Conservation (phyloP, 768 basidiomycete genomes). For the Russula griseocarnosa region DNA sequence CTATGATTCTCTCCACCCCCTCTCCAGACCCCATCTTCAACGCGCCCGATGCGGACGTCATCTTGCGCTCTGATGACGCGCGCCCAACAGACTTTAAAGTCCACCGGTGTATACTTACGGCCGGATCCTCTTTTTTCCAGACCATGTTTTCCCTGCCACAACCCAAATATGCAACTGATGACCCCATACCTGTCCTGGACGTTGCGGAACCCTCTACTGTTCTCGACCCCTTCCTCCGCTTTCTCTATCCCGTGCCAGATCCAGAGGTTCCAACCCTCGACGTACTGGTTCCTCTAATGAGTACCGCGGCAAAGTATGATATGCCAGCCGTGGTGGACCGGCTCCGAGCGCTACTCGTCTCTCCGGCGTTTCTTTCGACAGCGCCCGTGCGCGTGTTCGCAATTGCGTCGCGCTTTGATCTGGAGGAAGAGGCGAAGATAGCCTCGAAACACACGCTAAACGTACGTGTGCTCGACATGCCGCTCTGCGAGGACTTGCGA, state of each 20-base stretch:
- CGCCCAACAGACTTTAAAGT: slow-evolving; percentile 48
- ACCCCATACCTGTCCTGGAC: slow-evolving; percentile 45
- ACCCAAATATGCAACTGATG: slow-evolving; percentile 32
- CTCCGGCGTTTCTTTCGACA: slow-evolving; percentile 44
- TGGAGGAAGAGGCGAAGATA: slow-evolving; percentile 58
- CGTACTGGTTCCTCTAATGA: slow-evolving; percentile 48
- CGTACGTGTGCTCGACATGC: slow-evolving; percentile 51
- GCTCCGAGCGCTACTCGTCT: slow-evolving; percentile 52
- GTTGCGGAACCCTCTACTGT: slow-evolving; percentile 48
- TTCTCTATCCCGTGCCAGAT: slow-evolving; percentile 59
- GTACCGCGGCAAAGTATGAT: slow-evolving; percentile 63
- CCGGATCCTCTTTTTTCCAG: slow-evolving; percentile 63
- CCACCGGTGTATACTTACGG: slow-evolving; percentile 57
- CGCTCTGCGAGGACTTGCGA: slow-evolving; percentile 58
- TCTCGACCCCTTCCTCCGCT: slow-evolving; percentile 50
- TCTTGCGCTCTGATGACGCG: slow-evolving; percentile 45
- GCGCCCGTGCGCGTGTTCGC: slow-evolving; percentile 64
- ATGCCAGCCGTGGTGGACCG: slow-evolving; percentile 43
- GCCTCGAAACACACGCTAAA: slow-evolving; percentile 58
- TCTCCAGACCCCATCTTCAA: slow-evolving; percentile 35
- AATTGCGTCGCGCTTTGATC: slow-evolving; percentile 60
- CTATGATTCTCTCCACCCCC: slow-evolving; percentile 17
- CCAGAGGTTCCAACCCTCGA: slow-evolving; percentile 51
- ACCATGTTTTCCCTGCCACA: slow-evolving; percentile 69
- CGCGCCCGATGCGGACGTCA: slow-evolving; percentile 49